Base-by-base conservation (phyloP, 1,284 basidiomycete species). In the Cryptococcus sp. region DNA sequence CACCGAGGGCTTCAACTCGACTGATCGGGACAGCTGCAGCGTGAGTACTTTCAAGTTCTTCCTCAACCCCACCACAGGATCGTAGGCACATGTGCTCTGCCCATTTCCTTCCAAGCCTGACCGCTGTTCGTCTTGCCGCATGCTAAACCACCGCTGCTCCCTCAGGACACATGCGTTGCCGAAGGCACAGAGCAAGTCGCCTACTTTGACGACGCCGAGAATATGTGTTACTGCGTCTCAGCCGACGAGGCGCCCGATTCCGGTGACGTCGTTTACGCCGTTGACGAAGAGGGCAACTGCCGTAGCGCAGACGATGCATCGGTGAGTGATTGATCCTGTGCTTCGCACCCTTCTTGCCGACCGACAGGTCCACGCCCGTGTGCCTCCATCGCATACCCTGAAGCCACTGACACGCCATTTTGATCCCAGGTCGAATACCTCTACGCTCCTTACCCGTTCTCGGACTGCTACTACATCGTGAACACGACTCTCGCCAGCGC, bases 231-330 rank as follows among this genome's bases (percentile, higher is more conserved):
- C 42, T 45, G 42, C 22, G 42, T 45, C 42, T 45, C 42, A 22
- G 42, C n/a, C n/a, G 42, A 45, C 42, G n/a, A 45, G 42, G 42
- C 22, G 22, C 42, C 42, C 8, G 8, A 8, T 15, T 45, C 42
- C 7, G 42, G 42, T 15, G 42, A 45, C 6, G 42, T 45, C n/a
- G 42, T 45, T 4, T 45, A 45, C 22, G 42, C 42, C 10, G 42
- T 45, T n/a, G 42, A 45, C 16, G 42, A n/a, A n/a, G 42, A 45
- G 42, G 42, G 42, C 42, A 45, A 45, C 42, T 45, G 42, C 42
- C 42, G 42, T 8, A 22, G 22, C 22, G 42, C 42, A n/a, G 42
- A 45, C 22, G 42, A 45, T 45, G 42, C 42, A 19, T 45, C 42
- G 42, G 42, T 45, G 42, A 8, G 42, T 45, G 42, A 22, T 45